Conservation (phyloP, 495 filamentous ascomycete genomes). For the Neurospora sp. region DNA sequence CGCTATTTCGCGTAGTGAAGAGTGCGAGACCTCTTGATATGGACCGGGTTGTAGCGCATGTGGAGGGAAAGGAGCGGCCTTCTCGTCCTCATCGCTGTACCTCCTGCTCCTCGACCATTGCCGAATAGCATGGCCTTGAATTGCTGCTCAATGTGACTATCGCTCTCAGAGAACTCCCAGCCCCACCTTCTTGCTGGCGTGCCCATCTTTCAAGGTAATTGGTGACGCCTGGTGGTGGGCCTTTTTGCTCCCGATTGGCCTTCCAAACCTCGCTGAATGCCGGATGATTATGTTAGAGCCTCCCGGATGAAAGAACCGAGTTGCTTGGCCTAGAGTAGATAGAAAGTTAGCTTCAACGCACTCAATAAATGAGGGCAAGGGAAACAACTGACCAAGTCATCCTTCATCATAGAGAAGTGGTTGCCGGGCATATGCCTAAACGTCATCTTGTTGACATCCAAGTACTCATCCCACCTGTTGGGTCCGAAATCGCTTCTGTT, state of each 20-base stretch:
- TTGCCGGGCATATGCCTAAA: conserved; percentile 56
- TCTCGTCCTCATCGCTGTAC: neutral
- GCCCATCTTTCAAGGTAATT: no score
- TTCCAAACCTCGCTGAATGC: neutral
- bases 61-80: neutral
- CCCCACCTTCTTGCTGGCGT: conserved; percentile 30
- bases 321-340: conserved; percentile 24
- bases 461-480: conserved; percentile 70
- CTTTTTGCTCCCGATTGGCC: neutral
- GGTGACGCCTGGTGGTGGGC: neutral
- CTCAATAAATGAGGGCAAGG: neutral
- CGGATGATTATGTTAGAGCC: conserved; percentile 7
- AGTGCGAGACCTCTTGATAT: neutral
- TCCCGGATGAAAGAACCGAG: conserved; percentile 31
- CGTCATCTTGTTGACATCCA: conserved; percentile 53
- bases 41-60: neutral
- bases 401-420: conserved; percentile 66
- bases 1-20: neutral
- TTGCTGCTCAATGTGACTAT: conserved; percentile 85
- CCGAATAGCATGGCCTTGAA: conserved; percentile 65
- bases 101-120: conserved; percentile 18
- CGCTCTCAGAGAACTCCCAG: conserved; percentile 74
- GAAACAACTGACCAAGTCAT: conserved; percentile 36
- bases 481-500: conserved; percentile 69
- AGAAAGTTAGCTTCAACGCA: no score